These are phyloP conservation scores for Urochloa ruziziensis DNA, from an alignment of 176 grass and related monocot species.

Conservation along the genomic window DNA sequence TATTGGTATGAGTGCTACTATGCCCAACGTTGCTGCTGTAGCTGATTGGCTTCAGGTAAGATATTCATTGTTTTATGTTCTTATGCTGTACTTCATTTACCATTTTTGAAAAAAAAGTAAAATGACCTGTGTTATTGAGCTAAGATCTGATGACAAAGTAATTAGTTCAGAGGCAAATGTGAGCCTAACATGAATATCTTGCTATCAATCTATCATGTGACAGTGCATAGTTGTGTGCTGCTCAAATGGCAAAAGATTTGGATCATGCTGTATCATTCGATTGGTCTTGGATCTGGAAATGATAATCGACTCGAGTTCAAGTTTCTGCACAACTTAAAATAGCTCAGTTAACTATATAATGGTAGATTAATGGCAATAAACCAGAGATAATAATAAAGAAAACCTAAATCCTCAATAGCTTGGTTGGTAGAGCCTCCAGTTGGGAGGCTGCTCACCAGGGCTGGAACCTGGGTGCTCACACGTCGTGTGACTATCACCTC, in stretches of 20 bases:
- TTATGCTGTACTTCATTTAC: too few species aligned
- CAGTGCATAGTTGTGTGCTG: background rate
- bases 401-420: background rate
- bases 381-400: background rate
- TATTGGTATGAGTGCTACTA: slow-evolving; percentile 97
- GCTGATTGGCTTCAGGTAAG: slow-evolving; percentile 98
- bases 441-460: background rate
- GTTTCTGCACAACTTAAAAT: background rate
- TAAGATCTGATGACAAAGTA: background rate
- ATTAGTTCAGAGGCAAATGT: background rate
- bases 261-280: background rate
- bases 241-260: background rate
- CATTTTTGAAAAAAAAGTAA: background rate
- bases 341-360: background rate
- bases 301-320: background rate
- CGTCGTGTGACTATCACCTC: background rate
- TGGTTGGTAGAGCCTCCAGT: background rate
- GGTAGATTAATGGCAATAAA: background rate
- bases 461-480: background rate
- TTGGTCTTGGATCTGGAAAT: background rate
- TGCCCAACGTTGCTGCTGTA: slow-evolving; percentile 89
- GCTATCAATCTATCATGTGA: background rate
- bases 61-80: background rate
- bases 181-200: background rate
- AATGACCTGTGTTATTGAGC: background rate